Evolutionary conservation across 305 asterid genomes (phyloP).

Genomic region (Fraxinus baroniana): DNA sequence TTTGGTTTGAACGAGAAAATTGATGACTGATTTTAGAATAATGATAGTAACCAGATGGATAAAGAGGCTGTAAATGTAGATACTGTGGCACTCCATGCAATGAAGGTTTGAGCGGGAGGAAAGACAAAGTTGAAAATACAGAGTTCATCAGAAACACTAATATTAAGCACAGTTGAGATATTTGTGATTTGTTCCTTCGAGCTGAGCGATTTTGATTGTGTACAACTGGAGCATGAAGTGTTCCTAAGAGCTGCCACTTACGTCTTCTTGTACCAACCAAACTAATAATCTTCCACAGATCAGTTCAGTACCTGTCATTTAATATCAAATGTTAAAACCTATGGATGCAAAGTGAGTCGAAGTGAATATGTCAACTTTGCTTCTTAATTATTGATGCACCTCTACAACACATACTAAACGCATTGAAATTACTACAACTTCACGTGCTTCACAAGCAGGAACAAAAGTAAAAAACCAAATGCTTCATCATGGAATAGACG

Average conservation of each 20-base stretch:
- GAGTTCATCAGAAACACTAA: conserved; percentile 13
- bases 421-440: not conserved
- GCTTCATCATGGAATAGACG: not conserved
- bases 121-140: conserved; percentile 36
- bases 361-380: not conserved
- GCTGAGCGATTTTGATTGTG: not conserved
- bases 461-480: not conserved
- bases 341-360: not conserved
- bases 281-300: not conserved
- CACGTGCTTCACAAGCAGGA: not conserved
- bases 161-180: conserved; percentile 7
- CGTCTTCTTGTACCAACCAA: not conserved
- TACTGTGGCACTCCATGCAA: conserved; percentile 22
- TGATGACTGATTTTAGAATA: conserved; percentile 7
- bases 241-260: not conserved
- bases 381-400: not conserved
- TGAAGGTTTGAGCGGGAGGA: conserved; percentile 30
- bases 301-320: not conserved
- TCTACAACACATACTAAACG: not conserved
- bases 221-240: not conserved
- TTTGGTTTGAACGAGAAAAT: conserved; percentile 27
- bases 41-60: conserved; percentile 8
- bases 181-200: conserved; percentile 11
- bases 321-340: not conserved
- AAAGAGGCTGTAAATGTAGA: conserved; percentile 18